Conservation (phyloP, 169 alveolate species). For the Plasmodium chabaudi region DNA sequence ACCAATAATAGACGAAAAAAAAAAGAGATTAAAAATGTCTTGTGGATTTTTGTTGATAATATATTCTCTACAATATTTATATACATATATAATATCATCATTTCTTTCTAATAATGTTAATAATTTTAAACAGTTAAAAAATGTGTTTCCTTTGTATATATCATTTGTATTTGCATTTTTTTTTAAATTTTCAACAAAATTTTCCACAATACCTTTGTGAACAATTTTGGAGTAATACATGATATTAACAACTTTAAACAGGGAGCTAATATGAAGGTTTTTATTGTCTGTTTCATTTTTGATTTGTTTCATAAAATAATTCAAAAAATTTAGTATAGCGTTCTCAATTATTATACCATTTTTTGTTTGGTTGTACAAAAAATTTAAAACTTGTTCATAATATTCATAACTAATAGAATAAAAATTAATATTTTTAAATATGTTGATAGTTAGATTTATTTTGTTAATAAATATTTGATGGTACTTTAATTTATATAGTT, state of each 20-base stretch:
- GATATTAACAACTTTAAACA: conserved; percentile 32
- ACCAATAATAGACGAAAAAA: conserved; percentile 59
- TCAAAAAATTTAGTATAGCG: conserved; percentile 5
- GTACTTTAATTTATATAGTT: conserved; percentile 41
- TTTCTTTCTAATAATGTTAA: conserved; percentile 36
- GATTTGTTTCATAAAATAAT: background rate
- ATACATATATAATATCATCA: conserved; percentile 15
- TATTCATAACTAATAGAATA: background rate
- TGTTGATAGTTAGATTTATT: conserved; percentile 12
- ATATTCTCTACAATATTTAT: conserved; percentile 44
- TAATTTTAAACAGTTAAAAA: conserved; percentile 25
- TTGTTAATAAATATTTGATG: conserved; percentile 30
- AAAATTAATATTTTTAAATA: conserved; percentile 19
- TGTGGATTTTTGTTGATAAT: conserved; percentile 13
- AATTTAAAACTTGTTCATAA: conserved; percentile 10
- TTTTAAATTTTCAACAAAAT: conserved; percentile 6
- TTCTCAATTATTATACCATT: conserved; percentile 49
- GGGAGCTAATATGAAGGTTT: background rate
- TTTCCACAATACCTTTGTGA: background rate
- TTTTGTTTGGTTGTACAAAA: conserved; percentile 30
- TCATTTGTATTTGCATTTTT: background rate
- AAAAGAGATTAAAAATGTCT: conserved; percentile 32
- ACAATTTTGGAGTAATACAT: conserved; percentile 69
- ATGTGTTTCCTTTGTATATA: conserved; percentile 1
- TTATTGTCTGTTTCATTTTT: background rate